Evolutionary conservation across 371 early-diverging fungal genomes (phyloP), one percentile per base, ranked within the genome.

Genomic region (Phascolomyces articulosus): DNA sequence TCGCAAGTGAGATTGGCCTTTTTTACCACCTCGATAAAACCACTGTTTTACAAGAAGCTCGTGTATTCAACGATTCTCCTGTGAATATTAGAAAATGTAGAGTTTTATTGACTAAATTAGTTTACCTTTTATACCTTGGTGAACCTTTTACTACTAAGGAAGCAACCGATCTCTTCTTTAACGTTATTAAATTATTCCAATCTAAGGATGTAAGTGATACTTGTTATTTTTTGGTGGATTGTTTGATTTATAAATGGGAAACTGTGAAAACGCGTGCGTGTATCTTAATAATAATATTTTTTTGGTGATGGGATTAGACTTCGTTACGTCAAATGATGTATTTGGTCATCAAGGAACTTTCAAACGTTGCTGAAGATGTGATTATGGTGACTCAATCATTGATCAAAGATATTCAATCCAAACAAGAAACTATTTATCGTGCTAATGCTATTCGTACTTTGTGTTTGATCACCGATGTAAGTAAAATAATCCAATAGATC

Each of bases 171-270:
- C 87, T 96, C 20, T 98, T 98, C 82, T 98, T 98, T 75, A 92
- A 93, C 72, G 93, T 96, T 67, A 97, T 96, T n/a, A 96, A 96
- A 85, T 90, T 97, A 56, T 98, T 98, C 82, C 98, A 97, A 84
- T 90, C 88, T 64, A 94, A 92, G 77, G 98, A 98, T 82, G 96
- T 95, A 87, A 73, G 90, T 29, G 4, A 10, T 20, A 53, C 18
- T 49, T 18, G 49, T 4, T 10, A 6, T 10, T 18, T 6, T 9
- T 8, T 7, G 28, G 53, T 3, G 6, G 24, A 4, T n/a, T 44
- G 8, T n/a, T 18, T 1, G 1, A 18, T 13, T 3, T n/a, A 44
- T 4, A 44, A 44, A 16, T 13, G 44, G 11, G 34, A 2, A 34
- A 34, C 6, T 6, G 31, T 9, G 34, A 34, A 2, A 2, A 11